Base-by-base conservation (phyloP, 208 protist species). In the Leishmania amazonensis region DNA sequence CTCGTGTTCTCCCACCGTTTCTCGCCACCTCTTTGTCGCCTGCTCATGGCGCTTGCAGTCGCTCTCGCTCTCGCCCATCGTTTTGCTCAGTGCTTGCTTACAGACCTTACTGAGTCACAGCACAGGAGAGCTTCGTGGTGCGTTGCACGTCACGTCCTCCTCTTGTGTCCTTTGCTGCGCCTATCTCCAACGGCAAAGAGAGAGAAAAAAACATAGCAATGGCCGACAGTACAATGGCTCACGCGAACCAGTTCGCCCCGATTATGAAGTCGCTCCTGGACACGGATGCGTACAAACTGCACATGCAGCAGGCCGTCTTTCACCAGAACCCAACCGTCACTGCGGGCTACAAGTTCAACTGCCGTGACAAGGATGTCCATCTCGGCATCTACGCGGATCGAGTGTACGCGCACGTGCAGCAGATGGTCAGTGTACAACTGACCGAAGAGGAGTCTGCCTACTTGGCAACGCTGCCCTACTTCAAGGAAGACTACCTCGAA, bases 231-330 rank as follows among this genome's bases (percentile, higher is more conserved):
- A 45, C 75, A 8, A 86, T 88, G 87, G 64, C 84, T 8, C 65
- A 83, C 76, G 60, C 75, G 40, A 83, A 84, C 79, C 78, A 84
- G 71, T 77, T 83, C 40, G 51, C 38, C n/a, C 92, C 93, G 1
- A 94, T 97, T 68, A 95, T 97, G 74, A 91, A 85, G 47, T 95
- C 94, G 64, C 83, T 97, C 53, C 81, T 97, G 62, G 94, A 97
- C 87, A 97, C 94, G 31, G 94, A 97, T 84, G 93, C 92, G 51
- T 97, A 97, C 85, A 97, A 97, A 79, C 81, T 97, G 74, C 93
- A 97, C 86, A 97, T 97, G 94, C 94, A 97, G 78, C 94, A 97
- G 79, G 94, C 93, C 17, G 91, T 97, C 9, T 94, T 95, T 76
- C 94, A 96, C 79, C 77, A 94, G 49, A 81, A 93, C 79, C 87